Evolutionary conservation across 805 yeast genomes (phyloP).

Genomic region (Metschnikowia chrysomelidarum): DNA sequence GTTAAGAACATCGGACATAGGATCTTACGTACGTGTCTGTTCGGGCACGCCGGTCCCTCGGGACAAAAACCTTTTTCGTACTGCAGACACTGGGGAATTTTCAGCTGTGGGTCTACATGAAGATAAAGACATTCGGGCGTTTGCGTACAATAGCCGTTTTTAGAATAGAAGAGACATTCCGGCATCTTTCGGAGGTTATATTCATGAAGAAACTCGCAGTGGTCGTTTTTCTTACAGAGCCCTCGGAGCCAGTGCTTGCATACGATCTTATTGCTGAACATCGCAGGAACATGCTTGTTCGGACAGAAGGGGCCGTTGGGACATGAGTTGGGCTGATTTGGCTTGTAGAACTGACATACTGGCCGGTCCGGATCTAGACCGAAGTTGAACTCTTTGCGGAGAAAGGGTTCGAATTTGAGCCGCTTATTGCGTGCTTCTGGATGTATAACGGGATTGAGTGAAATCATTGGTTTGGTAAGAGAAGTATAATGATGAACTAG

Average conservation of each 20-base stretch:
- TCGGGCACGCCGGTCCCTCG: constrained; percentile 82
- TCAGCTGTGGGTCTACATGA: constrained; percentile 86
- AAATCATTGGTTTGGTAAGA: constrained; percentile 28
- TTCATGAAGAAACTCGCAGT: constrained; percentile 95
- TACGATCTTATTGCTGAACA: constrained; percentile 61
- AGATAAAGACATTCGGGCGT: constrained; percentile 90
- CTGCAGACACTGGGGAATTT: constrained; percentile 83
- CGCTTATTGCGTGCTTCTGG: constrained; percentile 39
- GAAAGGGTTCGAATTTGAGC: constrained; percentile 76
- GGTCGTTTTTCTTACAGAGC: constrained; percentile 92
- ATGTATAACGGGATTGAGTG: constrained; percentile 38
- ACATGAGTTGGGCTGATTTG: constrained; percentile 60
- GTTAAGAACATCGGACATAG: constrained; percentile 78
- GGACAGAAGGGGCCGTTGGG: constrained; percentile 87
- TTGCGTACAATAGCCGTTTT: constrained; percentile 85
- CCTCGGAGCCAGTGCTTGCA: constrained; percentile 99
- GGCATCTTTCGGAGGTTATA: constrained; percentile 94
- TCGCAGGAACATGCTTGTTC: constrained; percentile 70
- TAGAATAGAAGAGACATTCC: constrained; percentile 84
- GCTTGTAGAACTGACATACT: constrained; percentile 69
- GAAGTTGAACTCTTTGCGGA: constrained; percentile 74
- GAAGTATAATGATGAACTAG: constrained; percentile 11
- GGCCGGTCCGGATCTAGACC: constrained; percentile 86
- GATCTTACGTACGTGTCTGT: constrained; percentile 73
- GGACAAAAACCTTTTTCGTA: constrained; percentile 90